A percentile compares a stretch with the other conserved stretches of the same genome.
These are phyloP conservation scores for Cardamine resedifolia DNA, from an alignment of 345 rosid genomes.

Conservation along the genomic window DNA sequence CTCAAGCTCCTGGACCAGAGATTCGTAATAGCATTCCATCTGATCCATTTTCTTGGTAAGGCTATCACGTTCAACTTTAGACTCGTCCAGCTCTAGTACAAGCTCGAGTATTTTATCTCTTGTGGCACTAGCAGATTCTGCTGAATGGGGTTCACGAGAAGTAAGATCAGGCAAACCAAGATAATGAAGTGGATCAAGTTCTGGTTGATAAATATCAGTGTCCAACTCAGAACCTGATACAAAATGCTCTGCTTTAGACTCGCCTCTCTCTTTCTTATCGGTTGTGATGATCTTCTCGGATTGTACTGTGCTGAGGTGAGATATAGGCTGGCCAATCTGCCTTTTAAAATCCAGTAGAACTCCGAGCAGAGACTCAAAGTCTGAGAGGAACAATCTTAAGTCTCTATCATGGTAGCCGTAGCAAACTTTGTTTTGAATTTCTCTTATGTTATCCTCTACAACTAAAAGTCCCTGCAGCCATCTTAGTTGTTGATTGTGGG, in stretches of 20 bases:
- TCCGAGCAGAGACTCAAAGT: conserved; percentile 60
- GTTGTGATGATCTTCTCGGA: conserved; percentile 42
- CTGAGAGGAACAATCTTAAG: conserved; percentile 52
- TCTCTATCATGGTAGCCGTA: conserved; percentile 72
- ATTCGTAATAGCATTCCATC: conserved; percentile 99
- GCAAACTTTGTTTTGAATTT: conserved; percentile 67
- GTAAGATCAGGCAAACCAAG: conserved; percentile 59
- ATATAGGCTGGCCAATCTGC: conserved; percentile 52
- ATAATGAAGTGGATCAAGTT: conserved; percentile 65
- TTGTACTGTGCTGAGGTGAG: conserved; percentile 41
- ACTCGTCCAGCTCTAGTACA: conserved; percentile 78
- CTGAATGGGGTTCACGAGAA: conserved; percentile 60
- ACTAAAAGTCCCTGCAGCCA: conserved; percentile 68
- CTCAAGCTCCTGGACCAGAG: conserved; percentile 94
- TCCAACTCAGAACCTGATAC: conserved; percentile 50
- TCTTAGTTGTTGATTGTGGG: conserved; percentile 52
- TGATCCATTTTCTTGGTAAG: conserved; percentile 92
- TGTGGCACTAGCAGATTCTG: conserved; percentile 56
- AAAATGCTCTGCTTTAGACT: conserved; percentile 46
- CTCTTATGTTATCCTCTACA: conserved; percentile 72
- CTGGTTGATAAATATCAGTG: conserved; percentile 71
- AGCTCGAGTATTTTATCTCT: conserved; percentile 80
- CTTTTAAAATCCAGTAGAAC: conserved; percentile 72
- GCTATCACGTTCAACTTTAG: conserved; percentile 81
- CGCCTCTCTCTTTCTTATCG: conserved; percentile 45